Evolutionary conservation across 2,329 filamentous ascomycete genomes (phyloP), one percentile per base, ranked within the genome.

Genomic region (Shiraia bambusicola): DNA sequence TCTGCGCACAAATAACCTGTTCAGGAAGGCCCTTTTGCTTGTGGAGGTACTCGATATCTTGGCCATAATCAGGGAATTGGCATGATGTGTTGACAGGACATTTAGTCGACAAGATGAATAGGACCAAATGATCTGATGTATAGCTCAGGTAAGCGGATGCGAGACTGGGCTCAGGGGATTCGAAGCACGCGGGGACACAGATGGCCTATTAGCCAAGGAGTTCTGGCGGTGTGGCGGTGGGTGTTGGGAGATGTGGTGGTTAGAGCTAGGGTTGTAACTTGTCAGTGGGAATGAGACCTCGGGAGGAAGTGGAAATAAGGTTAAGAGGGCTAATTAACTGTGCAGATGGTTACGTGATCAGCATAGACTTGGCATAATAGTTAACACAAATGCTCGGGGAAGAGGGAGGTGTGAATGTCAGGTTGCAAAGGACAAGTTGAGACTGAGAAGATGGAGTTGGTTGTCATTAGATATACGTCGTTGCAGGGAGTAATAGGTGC

Each of bases 231-330:
- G 30, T 12, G 11, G n/a, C 14, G 12, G n/a, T 10, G 12, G 22
- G 22, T 8, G 15, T 14, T 24, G 28, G 26, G 22, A 1, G n/a
- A 11, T 19, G 6, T 27, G 29, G 28, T 34, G 13, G 38, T 37
- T 30, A 36, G 38, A 30, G 33, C 11, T 25, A 39, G 6, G 34
- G 28, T 15, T 27, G n/a, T n/a, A n/a, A n/a, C n/a, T n/a, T n/a
- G 34, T 35, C 16, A 38, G 13, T 29, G n/a, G 37, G 30, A 19
- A 26, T 19, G 35, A 17, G 27, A 26, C 4, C 19, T 22, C 8
- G 19, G 19, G 19, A 22, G 30, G 35, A 9, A 40, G 49, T 52
- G 43, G 12, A 36, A 52, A 40, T 52, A 52, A 49, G 47, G 49
- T 52, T 49, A 13, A 17, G 39, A 15, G 19, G 46, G 46, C 49